Conservation (phyloP, 2,329 filamentous ascomycete genomes). For the Fusarium sp. region DNA sequence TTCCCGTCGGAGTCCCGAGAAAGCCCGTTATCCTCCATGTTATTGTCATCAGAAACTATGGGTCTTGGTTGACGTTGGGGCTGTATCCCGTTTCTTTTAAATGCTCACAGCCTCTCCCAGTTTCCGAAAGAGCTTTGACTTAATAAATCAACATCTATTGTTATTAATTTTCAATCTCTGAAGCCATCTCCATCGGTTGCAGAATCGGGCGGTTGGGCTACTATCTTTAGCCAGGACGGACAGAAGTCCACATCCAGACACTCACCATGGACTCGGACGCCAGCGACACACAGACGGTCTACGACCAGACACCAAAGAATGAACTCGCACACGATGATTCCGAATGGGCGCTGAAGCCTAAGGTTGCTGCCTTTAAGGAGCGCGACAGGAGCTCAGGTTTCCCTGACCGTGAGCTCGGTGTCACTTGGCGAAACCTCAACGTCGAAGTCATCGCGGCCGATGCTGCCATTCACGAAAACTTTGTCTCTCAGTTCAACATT, state of each 20-base stretch:
- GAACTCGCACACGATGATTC: constrained; percentile 26
- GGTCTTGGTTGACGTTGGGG: neutral
- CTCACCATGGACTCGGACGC: constrained; percentile 50
- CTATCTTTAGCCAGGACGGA: constrained; percentile 13
- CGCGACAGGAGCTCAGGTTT: constrained; percentile 63
- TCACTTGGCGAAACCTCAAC: constrained; percentile 76
- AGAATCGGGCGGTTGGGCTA: constrained; percentile 17
- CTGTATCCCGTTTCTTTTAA: constrained; percentile 10
- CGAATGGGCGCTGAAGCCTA: constrained; percentile 66
- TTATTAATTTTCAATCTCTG: neutral
- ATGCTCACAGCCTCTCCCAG: neutral
- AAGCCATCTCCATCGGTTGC: neutral
- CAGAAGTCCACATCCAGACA: constrained; percentile 6
- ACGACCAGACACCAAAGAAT: constrained; percentile 33
- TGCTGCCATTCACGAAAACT: constrained; percentile 76
- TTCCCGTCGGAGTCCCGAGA: constrained; percentile 14
- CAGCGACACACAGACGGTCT: constrained; percentile 45
- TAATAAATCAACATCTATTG: neutral
- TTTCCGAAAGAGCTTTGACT: neutral
- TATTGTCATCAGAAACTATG: constrained; percentile 3
- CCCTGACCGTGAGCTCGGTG: constrained; percentile 68
- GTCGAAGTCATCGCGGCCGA: constrained; percentile 75
- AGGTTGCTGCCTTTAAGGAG: constrained; percentile 61
- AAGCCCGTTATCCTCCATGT: constrained; percentile 17
- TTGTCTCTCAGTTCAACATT: constrained; percentile 72